These are phyloP conservation scores for Berberis thunbergii DNA, from an alignment of 164 flowering plant genomes.

Conservation along the genomic window DNA sequence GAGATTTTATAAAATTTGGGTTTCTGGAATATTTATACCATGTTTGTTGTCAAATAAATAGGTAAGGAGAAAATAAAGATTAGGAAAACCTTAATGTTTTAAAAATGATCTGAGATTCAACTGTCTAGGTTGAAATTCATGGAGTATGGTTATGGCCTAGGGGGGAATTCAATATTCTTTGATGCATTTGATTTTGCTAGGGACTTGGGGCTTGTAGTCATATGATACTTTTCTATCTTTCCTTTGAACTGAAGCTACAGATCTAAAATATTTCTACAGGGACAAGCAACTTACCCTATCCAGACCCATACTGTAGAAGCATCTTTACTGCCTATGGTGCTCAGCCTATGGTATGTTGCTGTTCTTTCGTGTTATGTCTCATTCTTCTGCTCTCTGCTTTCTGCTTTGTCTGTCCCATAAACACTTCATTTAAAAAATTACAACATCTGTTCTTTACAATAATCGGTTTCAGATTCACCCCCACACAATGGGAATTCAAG, in stretches of 20 bases:
- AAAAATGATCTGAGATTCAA: no score
- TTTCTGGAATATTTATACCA: no score
- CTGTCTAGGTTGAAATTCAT: not conserved
- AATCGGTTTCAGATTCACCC: conserved; percentile 48
- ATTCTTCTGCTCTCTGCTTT: not conserved
- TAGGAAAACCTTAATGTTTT: not conserved
- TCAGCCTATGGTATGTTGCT: conserved; percentile 61
- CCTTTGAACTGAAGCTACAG: not conserved
- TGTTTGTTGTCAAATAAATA: no score
- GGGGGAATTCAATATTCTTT: not conserved
- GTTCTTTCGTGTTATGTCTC: not conserved
- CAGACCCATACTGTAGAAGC: conserved; percentile 87
- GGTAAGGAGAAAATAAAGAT: no score
- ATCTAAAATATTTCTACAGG: conserved; percentile 29
- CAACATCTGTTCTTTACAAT: not conserved
- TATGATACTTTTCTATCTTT: no score
- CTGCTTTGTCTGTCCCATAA: not conserved
- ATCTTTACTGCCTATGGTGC: conserved; percentile 81
- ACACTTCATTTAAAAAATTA: not conserved
- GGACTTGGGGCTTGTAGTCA: no score
- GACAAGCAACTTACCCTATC: conserved; percentile 64
- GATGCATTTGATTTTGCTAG: not conserved
- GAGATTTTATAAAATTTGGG: no score
- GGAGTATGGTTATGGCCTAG: not conserved
- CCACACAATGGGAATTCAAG: conserved; percentile 63